Evolutionary conservation across 345 rosid genomes (phyloP).

Genomic region (Geranium brycei): DNA sequence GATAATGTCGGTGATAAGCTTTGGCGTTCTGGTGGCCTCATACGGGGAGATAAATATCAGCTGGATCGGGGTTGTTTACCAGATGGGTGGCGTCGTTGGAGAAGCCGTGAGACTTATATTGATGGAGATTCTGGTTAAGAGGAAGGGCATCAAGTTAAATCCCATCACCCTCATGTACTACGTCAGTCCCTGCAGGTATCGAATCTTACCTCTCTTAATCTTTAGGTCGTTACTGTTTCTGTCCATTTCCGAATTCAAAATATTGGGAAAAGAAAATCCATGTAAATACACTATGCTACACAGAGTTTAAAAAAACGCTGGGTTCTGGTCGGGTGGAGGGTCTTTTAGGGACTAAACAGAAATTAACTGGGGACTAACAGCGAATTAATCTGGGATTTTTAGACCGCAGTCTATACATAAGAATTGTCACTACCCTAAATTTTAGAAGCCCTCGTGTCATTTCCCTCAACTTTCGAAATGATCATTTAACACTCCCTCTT

Average conservation of each 20-base stretch:
- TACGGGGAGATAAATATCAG: constrained; percentile 79
- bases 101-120: constrained; percentile 84
- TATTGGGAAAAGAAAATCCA: no score
- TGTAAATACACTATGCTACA: no score
- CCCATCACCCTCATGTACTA: constrained; percentile 90
- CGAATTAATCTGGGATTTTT: no score
- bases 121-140: constrained; percentile 91
- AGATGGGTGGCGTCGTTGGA: constrained; percentile 98
- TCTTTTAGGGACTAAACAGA: no score
- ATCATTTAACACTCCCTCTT: no score
- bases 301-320: no score
- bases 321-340: no score
- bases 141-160: constrained; percentile 85
- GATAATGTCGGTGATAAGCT: constrained; percentile 90
- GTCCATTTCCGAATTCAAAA: not conserved
- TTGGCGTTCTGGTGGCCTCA: constrained; percentile 94
- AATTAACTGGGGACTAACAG: no score
- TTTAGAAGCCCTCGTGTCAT: no score
- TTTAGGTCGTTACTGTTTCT: not conserved
- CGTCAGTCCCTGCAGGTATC: constrained; percentile 95
- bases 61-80: constrained; percentile 97
- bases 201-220: not conserved
- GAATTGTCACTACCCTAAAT: no score
- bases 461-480: no score
- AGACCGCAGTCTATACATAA: no score